Base-by-base conservation (phyloP, 768 basidiomycete species). In the Kwoniella sp. region DNA sequence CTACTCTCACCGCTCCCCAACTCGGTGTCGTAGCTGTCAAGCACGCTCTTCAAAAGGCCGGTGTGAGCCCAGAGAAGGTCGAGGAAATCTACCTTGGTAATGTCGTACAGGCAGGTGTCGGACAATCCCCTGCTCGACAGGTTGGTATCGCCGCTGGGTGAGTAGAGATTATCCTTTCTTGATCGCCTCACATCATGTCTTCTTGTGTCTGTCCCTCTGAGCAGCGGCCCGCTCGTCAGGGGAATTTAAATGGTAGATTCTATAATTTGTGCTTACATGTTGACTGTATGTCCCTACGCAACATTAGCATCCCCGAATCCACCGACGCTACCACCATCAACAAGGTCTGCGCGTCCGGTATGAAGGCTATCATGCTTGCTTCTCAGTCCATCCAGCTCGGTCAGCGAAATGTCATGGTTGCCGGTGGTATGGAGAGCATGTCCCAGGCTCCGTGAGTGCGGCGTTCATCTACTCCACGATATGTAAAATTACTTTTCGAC, bases 361-460 rank as follows among this genome's bases (percentile, higher is more conserved):
- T 99, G 85, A 98, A 98, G 82, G 85, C 94, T 27, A 86, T 98
- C 82, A 96, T 92, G 81, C 84, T 98, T 67, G 96, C 92, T 60
- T 85, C 92, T 26, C 96, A 98, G 83, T 86, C 85, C 73, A 92
- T 99, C 74, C 85, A 88, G 79, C 84, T 88, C 24, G 96, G 96
- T 55, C 87, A 95, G 78, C 87, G 89, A 64, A 86, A 82, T 44
- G 86, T 96, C 54, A 89, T 96, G 71, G 91, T 88, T 25, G 94
- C 94, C 60, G 96, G 96, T 70, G 96, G 96, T 65, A 96, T 92
- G 92, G 96, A 99, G 83, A 93, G 91, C 83, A 99, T 99, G 96
- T 94, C 91, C 79, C 90, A 97, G 72, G 92, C 93, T 54, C 96
- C 96, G 93, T 97, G 78, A 76, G 95, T 87, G 4, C 2, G 8